A percentile compares a stretch with the other conserved stretches of the same genome.
phyloP scores from a whole-genome alignment of 2,329 filamentous ascomycete species.

The Aspergillus pseudotamarii region DNA sequence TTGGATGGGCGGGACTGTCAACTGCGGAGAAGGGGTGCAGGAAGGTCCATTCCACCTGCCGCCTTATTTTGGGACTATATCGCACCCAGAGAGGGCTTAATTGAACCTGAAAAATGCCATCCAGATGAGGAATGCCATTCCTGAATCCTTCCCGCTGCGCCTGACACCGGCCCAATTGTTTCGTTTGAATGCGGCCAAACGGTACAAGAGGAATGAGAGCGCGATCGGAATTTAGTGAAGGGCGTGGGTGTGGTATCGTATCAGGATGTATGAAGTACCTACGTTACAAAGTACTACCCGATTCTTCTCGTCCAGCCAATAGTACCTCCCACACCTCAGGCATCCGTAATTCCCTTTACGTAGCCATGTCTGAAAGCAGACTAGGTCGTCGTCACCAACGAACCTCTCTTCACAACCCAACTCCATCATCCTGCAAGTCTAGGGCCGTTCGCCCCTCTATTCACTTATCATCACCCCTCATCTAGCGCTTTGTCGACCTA shows the following conservation, averaged over 20 bases:
- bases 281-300: background rate
- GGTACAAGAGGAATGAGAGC: constrained; percentile 13
- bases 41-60: constrained; percentile 14
- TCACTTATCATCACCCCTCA: constrained; percentile 10
- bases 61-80: constrained; percentile 16
- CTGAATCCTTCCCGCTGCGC: constrained; percentile 7
- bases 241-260: background rate
- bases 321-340: background rate
- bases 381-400: constrained; percentile 4
- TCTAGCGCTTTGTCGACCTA: background rate
- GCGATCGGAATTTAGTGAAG: constrained; percentile 9
- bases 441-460: constrained; percentile 13
- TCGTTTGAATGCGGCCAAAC: constrained; percentile 8
- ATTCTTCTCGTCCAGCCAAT: background rate
- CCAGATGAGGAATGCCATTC: background rate
- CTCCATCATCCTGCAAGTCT: background rate
- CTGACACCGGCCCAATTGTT: constrained; percentile 3
- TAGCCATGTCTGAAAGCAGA: constrained; percentile 17
- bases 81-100: background rate
- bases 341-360: background rate
- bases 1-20: constrained; percentile 26
- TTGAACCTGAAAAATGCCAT: background rate
- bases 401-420: constrained; percentile 1
- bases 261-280: background rate
- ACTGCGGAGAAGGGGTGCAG: constrained; percentile 28